Base-by-base conservation (phyloP, 192 early-diverging fungal species). In the Spizellomyces punctatus region DNA sequence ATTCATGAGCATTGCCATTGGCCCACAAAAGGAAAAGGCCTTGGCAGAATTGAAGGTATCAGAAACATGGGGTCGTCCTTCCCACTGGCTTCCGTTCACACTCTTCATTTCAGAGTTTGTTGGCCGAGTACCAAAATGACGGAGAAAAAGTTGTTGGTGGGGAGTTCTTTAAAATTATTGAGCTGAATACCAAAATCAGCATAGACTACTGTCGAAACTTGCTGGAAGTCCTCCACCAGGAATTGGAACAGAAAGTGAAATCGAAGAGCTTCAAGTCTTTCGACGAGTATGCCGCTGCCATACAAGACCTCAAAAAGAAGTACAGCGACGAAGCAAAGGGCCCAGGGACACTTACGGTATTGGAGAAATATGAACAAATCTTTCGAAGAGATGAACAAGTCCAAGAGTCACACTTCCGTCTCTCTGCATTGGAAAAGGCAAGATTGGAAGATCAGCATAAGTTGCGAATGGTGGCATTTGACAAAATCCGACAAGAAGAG, bases 11-110 rank as follows among this genome's bases (percentile, higher is more conserved):
- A n/a, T 10, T 12, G 10, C n/a, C 10, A 10, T 52, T 12, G 50
- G 50, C 50, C 10, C 10, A 12, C 10, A n/a, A 52, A 12, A 10
- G 50, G 50, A 52, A 52, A n/a, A 52, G n/a, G 10, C 50, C 50
- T 10, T 52, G 50, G 50, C 50, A 10, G 50, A 52, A 12, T 52
- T 52, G 50, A 52, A 52, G 50, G 50, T 52, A 52, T n/a, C n/a
- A n/a, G n/a, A 52, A n/a, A n/a, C 50, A n/a, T 10, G 10, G 10
- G 10, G n/a, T n/a, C 10, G 10, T 12, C 50, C 10, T 12, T 52
- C 10, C 50, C 10, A n/a, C 10, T 10, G 10, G 50, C n/a, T 52
- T 12, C 10, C n/a, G n/a, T 10, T 52, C 50, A 52, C n/a, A 12
- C 50, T 10, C 10, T 12, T 10, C 50, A 12, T n/a, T 52, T 12